Percentiles rank a stretch among this genome's conserved stretches.
Conservation (phyloP, 1,139 yeast species). For the Candida pseudoviswanathii region DNA sequence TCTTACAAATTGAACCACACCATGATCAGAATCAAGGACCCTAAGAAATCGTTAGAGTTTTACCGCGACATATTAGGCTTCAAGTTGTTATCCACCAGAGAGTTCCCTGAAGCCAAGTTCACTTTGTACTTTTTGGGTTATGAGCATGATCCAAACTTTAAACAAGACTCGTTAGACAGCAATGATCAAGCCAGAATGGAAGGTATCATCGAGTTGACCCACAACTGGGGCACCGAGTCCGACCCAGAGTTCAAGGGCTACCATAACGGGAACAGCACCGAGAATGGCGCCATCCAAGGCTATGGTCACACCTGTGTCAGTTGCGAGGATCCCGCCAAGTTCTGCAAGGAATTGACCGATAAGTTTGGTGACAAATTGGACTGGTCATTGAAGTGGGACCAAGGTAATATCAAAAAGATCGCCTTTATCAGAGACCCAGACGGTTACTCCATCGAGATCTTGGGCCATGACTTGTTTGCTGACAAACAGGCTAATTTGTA, state of each 20-base stretch:
- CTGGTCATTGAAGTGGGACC: conserved; percentile 55
- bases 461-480: conserved; percentile 29
- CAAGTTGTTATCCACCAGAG: conserved; percentile 61
- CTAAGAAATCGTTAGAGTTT: conserved; percentile 70
- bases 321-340: conserved; percentile 61
- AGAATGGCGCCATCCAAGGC: conserved; percentile 67
- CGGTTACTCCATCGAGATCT: conserved; percentile 79
- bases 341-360: conserved; percentile 54
- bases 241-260: conserved; percentile 71
- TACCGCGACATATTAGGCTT: conserved; percentile 81
- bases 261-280: conserved; percentile 75
- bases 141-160: conserved; percentile 41
- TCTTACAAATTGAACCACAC: conserved; percentile 80
- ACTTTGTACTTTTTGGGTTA: conserved; percentile 85
- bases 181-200: conserved; percentile 48
- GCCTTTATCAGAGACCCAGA: conserved; percentile 92
- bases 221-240: conserved; percentile 91
- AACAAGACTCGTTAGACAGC: conserved; percentile 35
- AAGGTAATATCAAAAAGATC: conserved; percentile 58
- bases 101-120: conserved; percentile 71
- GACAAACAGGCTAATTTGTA: conserved; percentile 6
- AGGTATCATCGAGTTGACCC: conserved; percentile 84
- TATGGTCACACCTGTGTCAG: conserved; percentile 84
- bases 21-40: conserved; percentile 92
- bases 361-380: conserved; percentile 34